Conservation (phyloP, 768 basidiomycete species). For the Jaapia argillacea region DNA sequence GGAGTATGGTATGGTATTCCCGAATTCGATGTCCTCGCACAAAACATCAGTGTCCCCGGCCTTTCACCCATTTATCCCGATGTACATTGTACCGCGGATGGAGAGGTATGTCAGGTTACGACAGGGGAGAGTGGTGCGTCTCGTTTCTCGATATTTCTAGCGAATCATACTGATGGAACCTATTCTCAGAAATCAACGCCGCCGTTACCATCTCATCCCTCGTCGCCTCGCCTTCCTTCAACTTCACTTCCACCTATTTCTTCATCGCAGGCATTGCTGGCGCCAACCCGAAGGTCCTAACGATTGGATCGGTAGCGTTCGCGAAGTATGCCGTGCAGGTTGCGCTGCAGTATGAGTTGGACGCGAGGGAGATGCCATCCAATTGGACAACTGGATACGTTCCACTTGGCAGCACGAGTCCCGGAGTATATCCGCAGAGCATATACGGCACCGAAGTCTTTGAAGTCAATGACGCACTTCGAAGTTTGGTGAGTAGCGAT, state of each 20-base stretch:
- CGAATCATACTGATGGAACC: neutral
- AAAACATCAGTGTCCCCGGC: conserved; percentile 27
- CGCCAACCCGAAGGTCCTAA: conserved; percentile 26
- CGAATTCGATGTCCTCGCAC: conserved; percentile 20
- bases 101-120: conserved; percentile 25
- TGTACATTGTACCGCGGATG: conserved; percentile 23
- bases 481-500: neutral
- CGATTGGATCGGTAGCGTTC: conserved; percentile 26
- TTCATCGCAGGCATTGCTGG: conserved; percentile 31
- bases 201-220: conserved; percentile 25
- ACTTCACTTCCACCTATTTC: conserved; percentile 30
- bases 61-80: conserved; percentile 27
- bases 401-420: conserved; percentile 18
- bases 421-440: conserved; percentile 15
- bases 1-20: conserved; percentile 14
- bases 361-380: conserved; percentile 28
- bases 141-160: neutral
- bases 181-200: conserved; percentile 29
- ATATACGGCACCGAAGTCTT: conserved; percentile 37
- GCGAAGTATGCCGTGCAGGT: conserved; percentile 29
- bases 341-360: conserved; percentile 29
- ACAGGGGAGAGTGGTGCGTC: conserved; percentile 19
- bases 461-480: conserved; percentile 32
- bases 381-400: conserved; percentile 29
- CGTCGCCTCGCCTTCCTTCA: conserved; percentile 21